Base-by-base conservation (phyloP, 2,329 filamentous ascomycete species). In the Aspergillus sp. region DNA sequence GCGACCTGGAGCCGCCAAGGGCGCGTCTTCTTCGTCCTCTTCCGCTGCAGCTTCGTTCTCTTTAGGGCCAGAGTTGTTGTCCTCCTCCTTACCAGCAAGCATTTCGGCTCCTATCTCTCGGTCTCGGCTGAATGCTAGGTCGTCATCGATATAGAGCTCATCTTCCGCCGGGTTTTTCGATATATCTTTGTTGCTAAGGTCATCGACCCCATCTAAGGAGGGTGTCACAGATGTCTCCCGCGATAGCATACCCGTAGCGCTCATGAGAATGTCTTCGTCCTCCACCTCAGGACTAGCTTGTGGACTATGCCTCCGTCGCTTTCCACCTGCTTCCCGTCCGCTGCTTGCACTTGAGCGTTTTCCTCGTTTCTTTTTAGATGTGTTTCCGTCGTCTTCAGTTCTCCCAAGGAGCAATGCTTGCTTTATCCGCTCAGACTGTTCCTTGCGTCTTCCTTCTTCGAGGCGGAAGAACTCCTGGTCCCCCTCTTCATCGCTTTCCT, bases 401-500 rank as follows among this genome's bases (percentile, higher is more conserved):
- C 64, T 64, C 3, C 74, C 77, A 54, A 73, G 76, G 39, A 78
- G 71, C 54, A 85, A 62, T 5, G 79, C 79, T 51, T 80, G 77
- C 56, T 77, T 77, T 57, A 85, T 78, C 15, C 78, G 76, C 33
- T 77, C 73, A 27, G 75, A 75, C 51, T 82, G 83, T 48, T 82
- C 82, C 62, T 85, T 81, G 49, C 89, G 80, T 59, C 88, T 80
- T 62, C 82, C 77, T 72, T 88, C 86, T 75, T 97, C 93, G 15
- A 84, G 82, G 2, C 83, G 86, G 74, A 93, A 97, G 75, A 97
- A 97, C 19, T 84, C 86, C 20, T 71, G 79, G 74, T 90, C 85
- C 56, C 85, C 84, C 47, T 92, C 91, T 34, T 83, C 86, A 68
- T 96, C 91, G n/a, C 84, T 88, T 65, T 96, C 92, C 53, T 98